Percentiles rank a stretch among this genome's conserved stretches.
Evolutionary conservation across 805 yeast species (phyloP).

Genomic region (Metschnikowia noctiluminum): DNA sequence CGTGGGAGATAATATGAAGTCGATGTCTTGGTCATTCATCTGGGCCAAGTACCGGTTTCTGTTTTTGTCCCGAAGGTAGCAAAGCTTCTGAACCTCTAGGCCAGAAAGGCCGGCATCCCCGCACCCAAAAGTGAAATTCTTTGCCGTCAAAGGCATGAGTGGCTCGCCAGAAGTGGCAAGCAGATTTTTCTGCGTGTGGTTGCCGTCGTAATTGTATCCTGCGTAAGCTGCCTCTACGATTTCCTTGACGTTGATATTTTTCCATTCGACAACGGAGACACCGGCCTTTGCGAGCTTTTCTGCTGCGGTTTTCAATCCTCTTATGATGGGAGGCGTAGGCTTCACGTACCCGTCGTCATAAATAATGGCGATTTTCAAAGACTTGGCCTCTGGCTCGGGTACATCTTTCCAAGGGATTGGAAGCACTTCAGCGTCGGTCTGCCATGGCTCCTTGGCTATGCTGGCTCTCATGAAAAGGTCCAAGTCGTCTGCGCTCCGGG

Average conservation of each 20-base stretch:
- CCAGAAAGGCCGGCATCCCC: constrained; percentile 20
- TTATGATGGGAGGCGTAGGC: constrained; percentile 19
- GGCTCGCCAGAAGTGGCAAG: constrained; percentile 18
- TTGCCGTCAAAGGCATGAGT: constrained; percentile 10
- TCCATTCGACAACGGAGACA: constrained; percentile 17
- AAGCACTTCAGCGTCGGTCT: constrained; percentile 13
- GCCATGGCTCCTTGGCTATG: constrained; percentile 17
- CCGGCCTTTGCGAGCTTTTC: constrained; percentile 13
- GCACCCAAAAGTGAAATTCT: constrained; percentile 14
- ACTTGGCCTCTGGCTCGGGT: constrained; percentile 10
- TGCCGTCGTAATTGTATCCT: constrained; percentile 18
- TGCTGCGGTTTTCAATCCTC: constrained; percentile 16
- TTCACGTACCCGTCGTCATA: constrained; percentile 19
- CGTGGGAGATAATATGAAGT: constrained; percentile 18
- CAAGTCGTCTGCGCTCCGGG: constrained; percentile 17
- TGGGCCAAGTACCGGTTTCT: constrained; percentile 12
- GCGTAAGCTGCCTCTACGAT: constrained; percentile 15
- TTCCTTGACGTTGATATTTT: constrained; percentile 12
- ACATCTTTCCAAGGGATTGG: constrained; percentile 18
- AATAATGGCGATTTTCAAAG: constrained; percentile 14
- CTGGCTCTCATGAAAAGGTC: constrained; percentile 17
- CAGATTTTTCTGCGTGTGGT: constrained; percentile 12
- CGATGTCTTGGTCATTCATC: constrained; percentile 13
- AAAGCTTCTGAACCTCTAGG: constrained; percentile 12
- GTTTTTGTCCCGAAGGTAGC: constrained; percentile 13